Percentiles rank a stretch among this genome's conserved stretches.
These are phyloP conservation scores for Liquidambar formosana DNA, from an alignment of 164 flowering plant species.

Conservation along the genomic window DNA sequence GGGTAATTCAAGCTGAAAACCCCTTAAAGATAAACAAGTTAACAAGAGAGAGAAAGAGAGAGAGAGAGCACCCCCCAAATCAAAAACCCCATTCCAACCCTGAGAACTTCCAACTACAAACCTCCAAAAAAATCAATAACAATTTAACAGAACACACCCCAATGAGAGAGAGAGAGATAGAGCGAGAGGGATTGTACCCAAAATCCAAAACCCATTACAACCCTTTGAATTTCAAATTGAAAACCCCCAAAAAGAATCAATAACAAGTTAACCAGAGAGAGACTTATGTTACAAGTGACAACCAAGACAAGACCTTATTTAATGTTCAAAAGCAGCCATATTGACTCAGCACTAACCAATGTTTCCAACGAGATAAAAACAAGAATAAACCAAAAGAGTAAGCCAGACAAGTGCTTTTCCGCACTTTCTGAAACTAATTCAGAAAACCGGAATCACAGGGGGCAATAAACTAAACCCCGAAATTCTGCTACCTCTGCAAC, in stretches of 20 bases:
- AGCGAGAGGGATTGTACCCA: neutral
- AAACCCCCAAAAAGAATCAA: neutral
- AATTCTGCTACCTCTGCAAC: slow-evolving; percentile 6
- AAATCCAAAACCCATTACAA: neutral
- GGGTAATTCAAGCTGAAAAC: no score
- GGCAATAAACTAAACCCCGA: slow-evolving; percentile 10
- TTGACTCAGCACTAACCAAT: neutral
- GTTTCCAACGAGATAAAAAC: neutral
- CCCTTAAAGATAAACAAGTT: no score
- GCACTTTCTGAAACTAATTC: slow-evolving; percentile 9
- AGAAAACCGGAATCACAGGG: slow-evolving; percentile 8
- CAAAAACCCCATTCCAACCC: neutral
- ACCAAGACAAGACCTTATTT: neutral
- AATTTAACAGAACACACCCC: no score
- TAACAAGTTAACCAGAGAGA: neutral
- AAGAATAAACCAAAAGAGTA: neutral
- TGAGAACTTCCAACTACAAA: neutral
- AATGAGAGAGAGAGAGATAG: no score
- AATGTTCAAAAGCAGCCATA: neutral
- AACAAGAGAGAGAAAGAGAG: no score
- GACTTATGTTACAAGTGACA: neutral
- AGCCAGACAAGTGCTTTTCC: neutral
- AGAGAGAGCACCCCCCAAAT: neutral
- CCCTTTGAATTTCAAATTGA: neutral
- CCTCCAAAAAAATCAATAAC: neutral